Evolutionary conservation across 2,329 filamentous ascomycete genomes (phyloP).

Genomic region (Coleophoma crateriformis): DNA sequence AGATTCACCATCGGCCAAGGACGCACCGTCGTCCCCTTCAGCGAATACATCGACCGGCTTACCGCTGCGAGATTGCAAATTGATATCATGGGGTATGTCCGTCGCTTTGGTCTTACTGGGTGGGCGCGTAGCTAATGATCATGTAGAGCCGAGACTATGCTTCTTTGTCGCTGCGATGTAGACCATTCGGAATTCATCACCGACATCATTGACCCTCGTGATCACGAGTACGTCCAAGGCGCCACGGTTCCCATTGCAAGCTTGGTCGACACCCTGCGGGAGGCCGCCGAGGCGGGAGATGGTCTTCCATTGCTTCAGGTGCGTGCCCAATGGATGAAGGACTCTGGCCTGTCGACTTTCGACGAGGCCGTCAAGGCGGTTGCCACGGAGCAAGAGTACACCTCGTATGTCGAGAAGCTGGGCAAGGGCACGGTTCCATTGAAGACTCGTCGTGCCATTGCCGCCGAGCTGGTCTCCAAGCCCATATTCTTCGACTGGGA

Average conservation of each 20-base stretch:
- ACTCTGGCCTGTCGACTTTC: conserved; percentile 26
- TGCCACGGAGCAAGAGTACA: conserved; percentile 21
- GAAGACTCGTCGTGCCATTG: conserved; percentile 10
- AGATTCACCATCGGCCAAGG: conserved; percentile 36
- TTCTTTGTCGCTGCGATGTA: conserved; percentile 32
- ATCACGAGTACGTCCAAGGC: conserved; percentile 33
- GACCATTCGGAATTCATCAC: conserved; percentile 34
- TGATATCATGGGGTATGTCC: conserved; percentile 30
- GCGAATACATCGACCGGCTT: conserved; percentile 31
- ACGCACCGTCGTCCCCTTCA: conserved; percentile 32
- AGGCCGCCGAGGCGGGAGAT: conserved; percentile 11
- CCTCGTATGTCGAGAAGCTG: conserved; percentile 15
- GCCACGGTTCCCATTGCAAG: conserved; percentile 27
- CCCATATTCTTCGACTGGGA: conserved; percentile 31
- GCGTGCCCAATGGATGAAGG: conserved; percentile 26
- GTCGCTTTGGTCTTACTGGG: background rate
- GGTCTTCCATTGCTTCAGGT: conserved; percentile 22
- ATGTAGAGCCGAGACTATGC: conserved; percentile 26
- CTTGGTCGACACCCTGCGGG: conserved; percentile 21
- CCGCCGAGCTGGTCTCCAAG: conserved; percentile 15
- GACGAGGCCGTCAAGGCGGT: conserved; percentile 28
- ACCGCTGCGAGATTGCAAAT: conserved; percentile 32
- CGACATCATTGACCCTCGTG: conserved; percentile 29
- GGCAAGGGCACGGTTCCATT: conserved; percentile 5
- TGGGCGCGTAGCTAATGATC: background rate